These are phyloP conservation scores for Flaveria ramosissima DNA, from an alignment of 129 eudicot species.

Conservation along the genomic window DNA sequence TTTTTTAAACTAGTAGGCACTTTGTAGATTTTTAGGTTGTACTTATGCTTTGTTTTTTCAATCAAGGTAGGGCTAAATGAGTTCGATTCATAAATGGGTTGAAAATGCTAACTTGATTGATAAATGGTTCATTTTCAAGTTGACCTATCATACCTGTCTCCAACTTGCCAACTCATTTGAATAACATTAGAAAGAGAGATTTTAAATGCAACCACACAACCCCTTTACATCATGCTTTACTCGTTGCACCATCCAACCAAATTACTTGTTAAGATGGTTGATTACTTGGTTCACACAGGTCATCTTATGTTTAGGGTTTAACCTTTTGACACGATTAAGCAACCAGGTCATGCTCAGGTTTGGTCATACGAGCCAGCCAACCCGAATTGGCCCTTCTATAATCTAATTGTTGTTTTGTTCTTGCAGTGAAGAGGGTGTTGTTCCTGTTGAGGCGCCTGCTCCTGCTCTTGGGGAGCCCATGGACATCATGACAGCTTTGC, in stretches of 20 bases:
- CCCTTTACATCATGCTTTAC: neutral
- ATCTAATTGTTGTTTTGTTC: neutral
- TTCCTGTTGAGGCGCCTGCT: slow-evolving; percentile 53
- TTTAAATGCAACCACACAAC: neutral
- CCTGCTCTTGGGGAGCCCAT: slow-evolving; percentile 89
- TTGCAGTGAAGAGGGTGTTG: slow-evolving; percentile 81
- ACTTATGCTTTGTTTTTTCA: neutral
- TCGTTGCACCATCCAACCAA: neutral
- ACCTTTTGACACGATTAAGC: neutral
- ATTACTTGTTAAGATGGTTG: neutral
- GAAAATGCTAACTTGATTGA: neutral
- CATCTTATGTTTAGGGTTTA: neutral
- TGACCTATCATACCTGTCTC: neutral
- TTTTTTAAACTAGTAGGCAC: neutral
- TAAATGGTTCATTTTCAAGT: neutral
- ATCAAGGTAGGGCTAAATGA: neutral
- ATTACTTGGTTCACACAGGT: neutral
- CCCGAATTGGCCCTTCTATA: too few species aligned
- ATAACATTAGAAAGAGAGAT: too few species aligned
- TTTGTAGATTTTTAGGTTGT: neutral
- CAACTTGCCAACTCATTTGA: neutral
- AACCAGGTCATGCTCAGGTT: neutral
- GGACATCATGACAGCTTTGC: slow-evolving; percentile 94
- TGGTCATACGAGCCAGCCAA: neutral
- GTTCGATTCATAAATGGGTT: neutral